Base-by-base conservation (phyloP, 1,139 yeast species). In the Pneumocystis murina region DNA sequence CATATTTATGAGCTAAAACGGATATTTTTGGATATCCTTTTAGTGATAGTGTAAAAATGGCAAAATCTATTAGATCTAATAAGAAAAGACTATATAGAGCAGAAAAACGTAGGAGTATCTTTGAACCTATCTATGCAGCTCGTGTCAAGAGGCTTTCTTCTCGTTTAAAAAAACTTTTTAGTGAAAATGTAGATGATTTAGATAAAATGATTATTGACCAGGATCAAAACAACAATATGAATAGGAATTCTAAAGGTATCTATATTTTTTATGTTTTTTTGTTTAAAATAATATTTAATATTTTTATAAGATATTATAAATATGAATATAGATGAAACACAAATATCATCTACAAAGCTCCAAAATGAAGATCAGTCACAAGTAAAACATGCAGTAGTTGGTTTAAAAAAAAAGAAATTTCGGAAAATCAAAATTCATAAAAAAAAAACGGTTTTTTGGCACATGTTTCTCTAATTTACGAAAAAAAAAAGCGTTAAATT, bases 41-140 rank as follows among this genome's bases (percentile, higher is more conserved):
- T n/a, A 3, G 17, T 10, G 1, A 24, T 12, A 5, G 28, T 24
- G 14, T 20, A 24, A 48, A 41, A 48, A 63, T 63, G 65, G 65
- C 65, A 5, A 63, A 63, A 48, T 55, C 61, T 10, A 59, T 63
- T 16, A 61, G 65, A 24, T 61, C 63, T 35, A 60, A 63, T 33
- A 61, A 28, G 58, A 63, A 63, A 60, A 63, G 55, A 48, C 48
- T 61, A 33, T 63, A 59, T 54, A 59, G 65, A 8, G 38, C 63
- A 14, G 48, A 55, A 30, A 63, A 61, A 60, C 54, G 65, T 12
- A 58, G 58, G 10, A 61, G 59, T 48, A 20, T 48, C 1, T 48
- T 48, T 48, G 55, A 48, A 1, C 55, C 55, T 24, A 16, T 48
- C 7, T 48, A 48, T 24, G 14, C n/a, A 12, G 55, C n/a, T 20